Evolutionary conservation across 805 yeast species (phyloP), one percentile per base, ranked within the genome.

Genomic region (Yarrowia sp.): DNA sequence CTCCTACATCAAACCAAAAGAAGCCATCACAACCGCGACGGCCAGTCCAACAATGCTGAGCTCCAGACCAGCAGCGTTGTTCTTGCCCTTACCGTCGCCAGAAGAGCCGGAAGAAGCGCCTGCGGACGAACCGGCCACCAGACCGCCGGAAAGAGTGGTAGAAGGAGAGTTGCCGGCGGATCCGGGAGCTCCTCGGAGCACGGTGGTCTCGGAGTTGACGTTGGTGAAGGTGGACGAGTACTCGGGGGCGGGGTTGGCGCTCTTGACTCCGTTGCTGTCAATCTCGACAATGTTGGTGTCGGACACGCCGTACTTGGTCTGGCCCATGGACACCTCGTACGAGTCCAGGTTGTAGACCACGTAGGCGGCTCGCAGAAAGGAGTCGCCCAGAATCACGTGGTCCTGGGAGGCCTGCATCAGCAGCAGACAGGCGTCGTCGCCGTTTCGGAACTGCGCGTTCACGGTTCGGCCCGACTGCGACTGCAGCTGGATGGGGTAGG

Each of bases 291-390:
- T 69, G 58, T 76, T 56, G 12, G 76, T 38, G 20, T 70, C 72
- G 36, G 74, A 67, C 15, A 67, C 70, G 70, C 75, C 72, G 68
- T 67, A 73, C 34, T 67, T 69, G 50, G 84, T 81, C 68, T 81
- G 83, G 17, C 88, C 92, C 67, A 90, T 70, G 0, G 88, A 84
- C 40, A 89, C 78, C 73, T 84, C 81, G 58, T 75, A 76, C 72
- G 82, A 83, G 30, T 87, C 91, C 61, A 88, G 78, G 75, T 90
- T 90, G 75, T 83, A 87, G 15, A 87, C 91, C 34, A 84, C 83
- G 74, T 89, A 90, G 4, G 87, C 88, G 44, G 84, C 82, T 66
- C 90, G 80, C 70, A 90, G 77, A 73, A 89, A 84, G 55, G 84
- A 82, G 74, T 88, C 92, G 12, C 95, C 95, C 43, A 90, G 79